Evolutionary conservation across 768 basidiomycete genomes (phyloP), one percentile per base, ranked within the genome.

Genomic region (Lactifluus pinguis): DNA sequence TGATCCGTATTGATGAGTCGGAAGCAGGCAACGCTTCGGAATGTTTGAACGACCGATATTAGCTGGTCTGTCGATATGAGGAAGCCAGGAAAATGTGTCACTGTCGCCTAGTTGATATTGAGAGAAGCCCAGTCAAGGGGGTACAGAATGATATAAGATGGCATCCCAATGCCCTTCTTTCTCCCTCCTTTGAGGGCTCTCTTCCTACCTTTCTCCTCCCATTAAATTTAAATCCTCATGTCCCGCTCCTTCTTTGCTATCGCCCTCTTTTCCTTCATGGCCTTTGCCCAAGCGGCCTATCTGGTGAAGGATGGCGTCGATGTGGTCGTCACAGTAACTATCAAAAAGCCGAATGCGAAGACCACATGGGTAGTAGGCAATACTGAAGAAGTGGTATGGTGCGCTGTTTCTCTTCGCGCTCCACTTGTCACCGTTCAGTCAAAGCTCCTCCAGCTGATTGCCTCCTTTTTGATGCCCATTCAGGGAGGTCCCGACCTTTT

Each of bases 381-480:
- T 6, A 41, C 8, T 2, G 74, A 79, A 64, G 68, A 67, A 21
- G 77, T 84, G 63, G 68, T 66, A 49, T 84, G 83, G 83, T 60
- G 19, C 30, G 29, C 56, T 15, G 2, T 6, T 47, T 11, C 44
- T 25, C 53, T 17, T 19, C n/a, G 19, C 19, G 0, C 56, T 60
- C 6, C 38, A 21, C 5, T 36, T 34, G 48, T 15, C 42, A 17
- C 30, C 30, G 7, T 49, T 25, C 13, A 19, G 39, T 57, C 17
- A 14, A n/a, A 6, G 17, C 4, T n/a, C 32, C 32, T 34, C 13
- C 30, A 11, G 11, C 29, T 45, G 55, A 55, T 29, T 21, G n/a
- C 13, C 8, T n/a, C 47, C 4, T 15, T 0, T 42, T 17, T 42
- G 39, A 5, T n/a, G 8, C 8, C 44, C 8, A 19, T 19, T 36